Evolutionary conservation across 169 alveolate species (phyloP), one percentile per base, ranked within the genome.

Genomic region (Cryptosporidium felis): DNA sequence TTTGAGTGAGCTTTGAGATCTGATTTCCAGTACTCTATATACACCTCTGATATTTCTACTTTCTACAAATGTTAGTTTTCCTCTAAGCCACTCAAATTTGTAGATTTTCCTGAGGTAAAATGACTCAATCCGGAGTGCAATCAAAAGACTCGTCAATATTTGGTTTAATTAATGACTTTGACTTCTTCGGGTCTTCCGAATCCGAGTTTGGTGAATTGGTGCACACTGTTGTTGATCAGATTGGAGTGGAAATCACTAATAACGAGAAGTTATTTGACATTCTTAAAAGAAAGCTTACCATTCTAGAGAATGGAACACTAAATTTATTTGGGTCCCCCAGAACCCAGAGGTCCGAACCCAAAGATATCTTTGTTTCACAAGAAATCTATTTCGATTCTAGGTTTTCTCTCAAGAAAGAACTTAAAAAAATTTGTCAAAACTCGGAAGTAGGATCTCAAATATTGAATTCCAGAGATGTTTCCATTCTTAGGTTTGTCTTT

Each of bases 301-400:
- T 74, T 53, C 65, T 32, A 34, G 85, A 74, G 51, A 23, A 51
- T 53, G 85, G 85, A 12, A 63, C 80, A 38, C n/a, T 63, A 44
- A 42, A 45, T 42, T 10, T 63, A 4, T 63, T 63, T 38, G 38
- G 1, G 23, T 2, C 42, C 5, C 8, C 47, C 10, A 63, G 46
- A 0, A n/a, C 1, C 16, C 14, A 9, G 23, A 53, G 34, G 18
- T 26, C 41, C 4, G 85, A 58, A 1, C 14, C 56, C 2, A 65
- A 65, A 32, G 81, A 65, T 46, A 65, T 65, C 14, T 4, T 65
- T 26, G 26, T 65, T 2, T n/a, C 63, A 0, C 63, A 74, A 8
- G 53, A 1, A 9, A 26, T 16, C 8, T 74, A 34, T 53, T 74
- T 74, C 28, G 85, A 74, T 9, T 51, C 60, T 53, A 74, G 41